These are phyloP conservation scores for Pulveroboletus sp. DNA, from an alignment of 1,284 basidiomycete genomes.

Conservation along the genomic window DNA sequence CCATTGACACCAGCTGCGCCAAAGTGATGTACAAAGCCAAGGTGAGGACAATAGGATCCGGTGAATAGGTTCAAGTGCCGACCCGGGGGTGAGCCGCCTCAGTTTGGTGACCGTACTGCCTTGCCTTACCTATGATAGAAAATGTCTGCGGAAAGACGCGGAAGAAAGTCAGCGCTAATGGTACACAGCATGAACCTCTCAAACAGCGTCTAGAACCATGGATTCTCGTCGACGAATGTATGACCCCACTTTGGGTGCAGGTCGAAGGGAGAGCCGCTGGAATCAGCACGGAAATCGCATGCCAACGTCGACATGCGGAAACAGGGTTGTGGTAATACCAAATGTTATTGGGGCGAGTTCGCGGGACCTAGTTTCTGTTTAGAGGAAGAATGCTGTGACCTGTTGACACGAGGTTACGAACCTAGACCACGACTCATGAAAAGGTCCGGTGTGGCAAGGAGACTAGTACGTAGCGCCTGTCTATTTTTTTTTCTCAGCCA, in stretches of 20 bases:
- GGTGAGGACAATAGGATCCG: slow-evolving; percentile 7
- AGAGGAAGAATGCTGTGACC: slow-evolving; percentile 22
- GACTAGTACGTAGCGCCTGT: neutral
- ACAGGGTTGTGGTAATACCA: slow-evolving; percentile 25
- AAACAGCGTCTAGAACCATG: neutral
- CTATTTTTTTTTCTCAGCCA: neutral
- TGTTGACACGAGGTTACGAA: slow-evolving; percentile 24
- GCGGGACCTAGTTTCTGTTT: slow-evolving; percentile 16
- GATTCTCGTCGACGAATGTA: neutral
- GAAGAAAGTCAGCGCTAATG: slow-evolving; percentile 11
- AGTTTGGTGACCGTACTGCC: slow-evolving; percentile 20
- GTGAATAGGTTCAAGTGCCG: slow-evolving; percentile 12
- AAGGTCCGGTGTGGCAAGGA: neutral
- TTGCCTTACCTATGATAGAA: slow-evolving; percentile 14
- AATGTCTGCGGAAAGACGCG: slow-evolving; percentile 7
- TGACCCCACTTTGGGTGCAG: neutral
- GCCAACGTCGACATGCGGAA: slow-evolving; percentile 25
- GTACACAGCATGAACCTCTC: neutral
- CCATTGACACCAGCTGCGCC: neutral
- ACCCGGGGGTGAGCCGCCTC: slow-evolving; percentile 12
- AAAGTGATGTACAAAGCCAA: slow-evolving; percentile 4
- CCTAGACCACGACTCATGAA: slow-evolving; percentile 4
- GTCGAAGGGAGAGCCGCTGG: slow-evolving; percentile 6
- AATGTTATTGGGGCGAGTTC: slow-evolving; percentile 16
- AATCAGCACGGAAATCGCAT: slow-evolving; percentile 22